Percentiles rank a stretch among this genome's conserved stretches.
Evolutionary conservation across 148 eudicot genomes (phyloP).

Genomic region (Rhododendron molle): DNA sequence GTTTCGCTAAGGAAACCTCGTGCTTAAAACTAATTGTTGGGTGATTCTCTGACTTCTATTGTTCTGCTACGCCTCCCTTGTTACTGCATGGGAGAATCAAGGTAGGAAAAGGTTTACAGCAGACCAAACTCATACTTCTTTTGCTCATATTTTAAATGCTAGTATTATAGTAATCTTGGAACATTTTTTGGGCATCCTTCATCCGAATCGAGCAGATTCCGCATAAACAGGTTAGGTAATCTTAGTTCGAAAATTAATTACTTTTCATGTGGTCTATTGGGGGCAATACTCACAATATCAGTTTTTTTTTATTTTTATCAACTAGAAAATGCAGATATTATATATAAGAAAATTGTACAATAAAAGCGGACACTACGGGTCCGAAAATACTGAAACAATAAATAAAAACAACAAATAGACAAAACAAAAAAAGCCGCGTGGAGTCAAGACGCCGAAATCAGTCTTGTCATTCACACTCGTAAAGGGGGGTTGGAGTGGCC

Average conservation of each 20-base stretch:
- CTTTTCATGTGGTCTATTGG: background rate
- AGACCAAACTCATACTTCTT: background rate
- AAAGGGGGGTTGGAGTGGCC: no score
- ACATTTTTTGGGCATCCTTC: background rate
- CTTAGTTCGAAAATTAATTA: background rate
- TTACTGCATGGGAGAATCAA: background rate
- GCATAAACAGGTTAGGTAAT: background rate
- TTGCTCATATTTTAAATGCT: background rate
- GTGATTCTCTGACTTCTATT: background rate
- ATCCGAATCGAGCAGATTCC: background rate
- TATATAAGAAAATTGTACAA: no score
- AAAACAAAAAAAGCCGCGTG: no score
- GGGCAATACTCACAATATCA: background rate
- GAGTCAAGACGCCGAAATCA: no score
- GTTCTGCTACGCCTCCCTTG: background rate
- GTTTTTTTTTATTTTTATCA: no score
- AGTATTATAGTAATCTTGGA: background rate
- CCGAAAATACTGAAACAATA: no score
- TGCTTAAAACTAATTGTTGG: background rate
- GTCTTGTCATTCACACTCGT: no score
- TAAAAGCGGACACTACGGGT: no score
- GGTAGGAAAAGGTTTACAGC: background rate
- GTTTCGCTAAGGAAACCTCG: background rate
- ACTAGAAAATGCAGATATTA: no score
- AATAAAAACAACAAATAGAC: no score